Conservation (phyloP, 1,284 basidiomycete species). For the Leccinum pachyderme region DNA sequence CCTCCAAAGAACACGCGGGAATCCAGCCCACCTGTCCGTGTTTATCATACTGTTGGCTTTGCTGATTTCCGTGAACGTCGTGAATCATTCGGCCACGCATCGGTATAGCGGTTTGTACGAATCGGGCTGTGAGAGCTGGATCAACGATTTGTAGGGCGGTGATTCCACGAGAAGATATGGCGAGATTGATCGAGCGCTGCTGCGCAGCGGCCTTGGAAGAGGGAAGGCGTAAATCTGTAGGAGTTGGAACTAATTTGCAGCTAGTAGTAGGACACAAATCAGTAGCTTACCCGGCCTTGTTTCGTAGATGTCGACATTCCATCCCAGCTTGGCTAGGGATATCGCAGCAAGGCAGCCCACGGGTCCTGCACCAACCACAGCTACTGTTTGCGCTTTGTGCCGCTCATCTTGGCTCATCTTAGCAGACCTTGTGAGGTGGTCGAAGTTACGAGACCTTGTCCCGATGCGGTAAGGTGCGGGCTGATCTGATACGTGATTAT, state of each 20-base stretch:
- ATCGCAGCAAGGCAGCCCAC: constrained; percentile 93
- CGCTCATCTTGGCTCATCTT: constrained; percentile 21
- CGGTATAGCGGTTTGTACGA: constrained; percentile 82
- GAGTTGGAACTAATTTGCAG: constrained; percentile 19
- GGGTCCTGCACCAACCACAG: constrained; percentile 85
- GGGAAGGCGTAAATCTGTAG: constrained; percentile 67
- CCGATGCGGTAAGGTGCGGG: constrained; percentile 16
- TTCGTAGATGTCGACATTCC: constrained; percentile 90
- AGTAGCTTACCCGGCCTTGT: constrained; percentile 68
- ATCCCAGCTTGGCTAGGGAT: constrained; percentile 84
- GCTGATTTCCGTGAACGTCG: constrained; percentile 61
- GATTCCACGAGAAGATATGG: constrained; percentile 91
- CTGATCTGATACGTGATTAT: constrained; percentile 18
- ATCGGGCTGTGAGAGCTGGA: constrained; percentile 68
- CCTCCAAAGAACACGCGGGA: constrained; percentile 23
- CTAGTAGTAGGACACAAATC: constrained; percentile 5
- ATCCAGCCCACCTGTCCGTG: constrained; percentile 70
- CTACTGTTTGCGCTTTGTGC: constrained; percentile 42
- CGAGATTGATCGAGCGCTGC: constrained; percentile 93
- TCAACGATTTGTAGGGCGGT: constrained; percentile 83
- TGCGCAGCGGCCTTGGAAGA: constrained; percentile 60
- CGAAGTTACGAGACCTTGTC: not conserved
- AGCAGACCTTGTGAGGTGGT: not conserved
- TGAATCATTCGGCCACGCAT: constrained; percentile 98
- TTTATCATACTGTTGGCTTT: constrained; percentile 86